Evolutionary conservation across 2,329 filamentous ascomycete species (phyloP).

Genomic region (Dactylonectria macrodidyma): DNA sequence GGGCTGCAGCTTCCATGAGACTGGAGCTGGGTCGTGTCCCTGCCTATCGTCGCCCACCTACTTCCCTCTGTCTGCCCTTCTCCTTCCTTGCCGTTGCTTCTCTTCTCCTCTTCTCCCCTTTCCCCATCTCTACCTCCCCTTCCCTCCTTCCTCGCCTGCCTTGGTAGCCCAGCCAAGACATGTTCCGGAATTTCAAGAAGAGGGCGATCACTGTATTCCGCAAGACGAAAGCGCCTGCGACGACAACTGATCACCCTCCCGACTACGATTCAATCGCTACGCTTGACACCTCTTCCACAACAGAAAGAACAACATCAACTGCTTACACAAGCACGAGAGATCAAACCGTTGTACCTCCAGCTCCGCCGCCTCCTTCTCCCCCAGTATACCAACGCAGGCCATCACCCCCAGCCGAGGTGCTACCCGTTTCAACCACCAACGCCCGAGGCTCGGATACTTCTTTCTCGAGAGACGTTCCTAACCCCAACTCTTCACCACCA

Average conservation of each 20-base stretch:
- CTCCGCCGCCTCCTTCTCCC: constrained; percentile 16
- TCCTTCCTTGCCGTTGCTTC: background rate
- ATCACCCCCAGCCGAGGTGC: background rate
- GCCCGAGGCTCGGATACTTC: constrained; percentile 27
- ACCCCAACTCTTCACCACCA: constrained; percentile 43
- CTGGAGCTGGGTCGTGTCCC: background rate
- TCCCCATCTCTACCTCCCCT: background rate
- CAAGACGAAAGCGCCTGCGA: constrained; percentile 35
- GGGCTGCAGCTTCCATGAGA: background rate
- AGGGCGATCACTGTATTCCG: constrained; percentile 44
- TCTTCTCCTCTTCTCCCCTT: background rate
- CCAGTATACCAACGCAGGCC: constrained; percentile 14
- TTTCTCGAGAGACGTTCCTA: constrained; percentile 41
- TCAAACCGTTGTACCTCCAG: background rate
- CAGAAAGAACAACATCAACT: constrained; percentile 18
- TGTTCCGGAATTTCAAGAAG: constrained; percentile 47
- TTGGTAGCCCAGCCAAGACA: constrained; percentile 25
- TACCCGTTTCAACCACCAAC: constrained; percentile 11
- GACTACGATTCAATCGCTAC: constrained; percentile 17
- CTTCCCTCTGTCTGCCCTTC: background rate
- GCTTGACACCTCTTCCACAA: constrained; percentile 1
- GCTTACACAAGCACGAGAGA: constrained; percentile 10
- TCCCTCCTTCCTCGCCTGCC: constrained; percentile 6
- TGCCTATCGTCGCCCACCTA: background rate
- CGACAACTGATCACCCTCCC: constrained; percentile 31